These are phyloP conservation scores for Magnolia kwangsiensis DNA, from an alignment of 164 flowering plant species.

Conservation along the genomic window DNA sequence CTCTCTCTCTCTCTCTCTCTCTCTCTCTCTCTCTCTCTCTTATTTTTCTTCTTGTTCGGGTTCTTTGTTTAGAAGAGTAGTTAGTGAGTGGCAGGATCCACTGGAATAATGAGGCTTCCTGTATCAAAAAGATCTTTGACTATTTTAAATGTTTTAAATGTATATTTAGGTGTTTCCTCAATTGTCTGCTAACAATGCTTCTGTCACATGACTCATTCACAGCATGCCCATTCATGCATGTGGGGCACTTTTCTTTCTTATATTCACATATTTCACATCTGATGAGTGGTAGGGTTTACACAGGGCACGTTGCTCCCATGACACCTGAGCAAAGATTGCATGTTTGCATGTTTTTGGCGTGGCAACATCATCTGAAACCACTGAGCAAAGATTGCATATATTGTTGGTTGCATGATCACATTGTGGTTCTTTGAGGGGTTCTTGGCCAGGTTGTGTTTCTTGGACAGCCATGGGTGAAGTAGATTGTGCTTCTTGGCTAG, in stretches of 20 bases:
- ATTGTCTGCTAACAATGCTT: background rate
- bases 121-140: constrained; percentile 5
- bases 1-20: background rate
- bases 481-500: too few species aligned
- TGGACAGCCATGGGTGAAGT: too few species aligned
- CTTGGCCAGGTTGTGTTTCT: too few species aligned
- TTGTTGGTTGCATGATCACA: too few species aligned
- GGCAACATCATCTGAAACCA: too few species aligned
- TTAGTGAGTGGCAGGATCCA: constrained; percentile 19
- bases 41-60: constrained; percentile 1
- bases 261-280: too few species aligned
- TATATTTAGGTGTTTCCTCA: constrained; percentile 27
- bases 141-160: constrained; percentile 23
- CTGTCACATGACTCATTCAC: background rate
- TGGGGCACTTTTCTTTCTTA: background rate
- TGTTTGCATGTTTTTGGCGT: too few species aligned
- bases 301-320: too few species aligned
- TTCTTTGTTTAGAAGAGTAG: constrained; percentile 5
- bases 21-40: constrained; percentile 6
- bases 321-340: too few species aligned
- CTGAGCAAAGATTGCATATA: too few species aligned
- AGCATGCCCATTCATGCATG: background rate
- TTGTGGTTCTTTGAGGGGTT: too few species aligned
- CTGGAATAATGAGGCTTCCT: constrained; percentile 21
- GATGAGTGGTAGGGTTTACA: too few species aligned